phyloP scores from a whole-genome alignment of 163 green algal species.

The Botryococcus braunii region DNA sequence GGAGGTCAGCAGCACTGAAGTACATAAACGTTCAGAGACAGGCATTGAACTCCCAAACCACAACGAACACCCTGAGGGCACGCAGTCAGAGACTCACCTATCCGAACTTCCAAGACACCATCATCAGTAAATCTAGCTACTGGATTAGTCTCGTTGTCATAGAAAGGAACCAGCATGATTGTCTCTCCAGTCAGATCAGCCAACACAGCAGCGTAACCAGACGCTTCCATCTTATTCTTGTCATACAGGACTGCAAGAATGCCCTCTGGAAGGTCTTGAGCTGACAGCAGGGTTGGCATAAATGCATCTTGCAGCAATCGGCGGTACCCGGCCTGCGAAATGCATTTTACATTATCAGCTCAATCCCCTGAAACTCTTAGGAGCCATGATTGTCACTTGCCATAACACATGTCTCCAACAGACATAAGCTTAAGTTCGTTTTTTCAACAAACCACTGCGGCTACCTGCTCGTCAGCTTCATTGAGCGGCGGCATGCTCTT shows the following conservation, averaged over 20 bases:
- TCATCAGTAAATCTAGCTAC: background rate
- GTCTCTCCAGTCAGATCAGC: constrained; percentile 3
- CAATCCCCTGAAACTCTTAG: no score
- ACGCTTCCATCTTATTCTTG: constrained; percentile 4
- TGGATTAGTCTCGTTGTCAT: background rate
- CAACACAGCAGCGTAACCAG: background rate
- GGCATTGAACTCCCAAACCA: background rate
- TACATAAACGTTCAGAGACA: no score
- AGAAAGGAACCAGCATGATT: background rate
- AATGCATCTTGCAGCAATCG: background rate
- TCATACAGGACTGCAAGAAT: background rate
- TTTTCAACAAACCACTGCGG: background rate
- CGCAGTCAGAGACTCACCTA: background rate
- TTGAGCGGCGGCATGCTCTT: background rate
- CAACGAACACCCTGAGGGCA: background rate
- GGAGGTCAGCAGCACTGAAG: no score
- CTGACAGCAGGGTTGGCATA: background rate
- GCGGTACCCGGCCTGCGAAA: background rate
- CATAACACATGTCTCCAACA: no score
- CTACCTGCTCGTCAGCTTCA: background rate
- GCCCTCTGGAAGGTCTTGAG: no score
- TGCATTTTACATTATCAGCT: no score
- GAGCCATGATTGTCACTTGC: no score
- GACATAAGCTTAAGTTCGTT: no score
- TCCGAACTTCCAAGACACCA: background rate